A percentile compares a stretch with the other conserved stretches of the same genome.
Conservation (phyloP, 306 rosid genomes). For the Cicer pinnatifidum region DNA sequence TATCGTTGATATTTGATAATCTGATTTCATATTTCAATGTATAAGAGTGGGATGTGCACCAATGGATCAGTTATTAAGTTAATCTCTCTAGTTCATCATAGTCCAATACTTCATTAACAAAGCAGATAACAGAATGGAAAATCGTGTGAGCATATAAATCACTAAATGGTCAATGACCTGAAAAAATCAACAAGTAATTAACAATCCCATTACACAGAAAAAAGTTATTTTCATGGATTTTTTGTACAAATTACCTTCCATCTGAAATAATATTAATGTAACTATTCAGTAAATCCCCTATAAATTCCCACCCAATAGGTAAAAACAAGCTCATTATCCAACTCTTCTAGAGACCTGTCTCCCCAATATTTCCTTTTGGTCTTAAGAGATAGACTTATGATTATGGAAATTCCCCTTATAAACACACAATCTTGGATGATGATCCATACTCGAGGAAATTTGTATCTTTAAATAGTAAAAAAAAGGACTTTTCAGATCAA, state of each 20-base stretch:
- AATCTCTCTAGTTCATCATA: conserved; percentile 9
- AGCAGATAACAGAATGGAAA: conserved; percentile 1
- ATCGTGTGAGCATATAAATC: conserved; percentile 16
- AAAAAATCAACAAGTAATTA: not conserved
- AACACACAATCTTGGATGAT: conserved; percentile 8
- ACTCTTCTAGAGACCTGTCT: not conserved
- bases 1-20: not conserved
- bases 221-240: not conserved
- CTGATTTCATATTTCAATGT: not conserved
- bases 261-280: not conserved
- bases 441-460: not conserved
- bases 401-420: conserved; percentile 11
- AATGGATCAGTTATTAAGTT: not conserved
- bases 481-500: not conserved
- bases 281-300: not conserved
- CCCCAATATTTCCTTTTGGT: not conserved
- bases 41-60: conserved; percentile 15
- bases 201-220: not conserved
- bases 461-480: not conserved
- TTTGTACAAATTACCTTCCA: not conserved
- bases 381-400: not conserved
- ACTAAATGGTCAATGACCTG: not conserved
- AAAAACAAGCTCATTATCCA: not conserved
- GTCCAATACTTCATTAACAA: conserved; percentile 10
- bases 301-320: not conserved